Percentiles rank a stretch among this genome's conserved stretches.
These are phyloP conservation scores for Fallopia convolvulus DNA, from an alignment of 148 eudicot genomes.

Conservation along the genomic window DNA sequence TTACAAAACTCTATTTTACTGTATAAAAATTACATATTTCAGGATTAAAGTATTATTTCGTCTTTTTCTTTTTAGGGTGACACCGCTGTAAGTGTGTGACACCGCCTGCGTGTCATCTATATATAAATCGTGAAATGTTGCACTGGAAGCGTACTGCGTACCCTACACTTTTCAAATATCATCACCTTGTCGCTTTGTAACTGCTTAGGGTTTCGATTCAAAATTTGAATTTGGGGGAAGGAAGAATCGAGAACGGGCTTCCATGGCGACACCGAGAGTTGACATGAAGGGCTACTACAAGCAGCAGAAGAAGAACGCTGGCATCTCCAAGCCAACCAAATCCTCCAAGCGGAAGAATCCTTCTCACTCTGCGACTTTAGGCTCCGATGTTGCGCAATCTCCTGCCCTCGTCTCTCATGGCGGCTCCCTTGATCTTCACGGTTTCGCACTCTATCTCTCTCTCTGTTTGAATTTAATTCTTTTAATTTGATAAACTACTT, in stretches of 20 bases:
- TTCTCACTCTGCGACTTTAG: slow-evolving; percentile 11
- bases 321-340: neutral
- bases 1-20: no score
- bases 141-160: neutral
- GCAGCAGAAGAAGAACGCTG: slow-evolving; percentile 7
- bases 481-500: neutral
- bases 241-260: slow-evolving; percentile 8
- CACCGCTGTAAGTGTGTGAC: neutral
- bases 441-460: slow-evolving; percentile 1
- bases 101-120: neutral
- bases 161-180: neutral
- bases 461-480: neutral
- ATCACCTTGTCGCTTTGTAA: neutral
- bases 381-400: slow-evolving; percentile 18
- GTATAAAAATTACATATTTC: no score
- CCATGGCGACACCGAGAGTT: slow-evolving; percentile 15
- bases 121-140: neutral
- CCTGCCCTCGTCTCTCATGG: slow-evolving; percentile 17
- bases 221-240: slow-evolving; percentile 8
- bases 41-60: no score
- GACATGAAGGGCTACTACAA: slow-evolving; percentile 18
- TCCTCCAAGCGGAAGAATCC: slow-evolving; percentile 4
- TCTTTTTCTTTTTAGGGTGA: no score
- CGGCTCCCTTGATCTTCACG: slow-evolving; percentile 15
- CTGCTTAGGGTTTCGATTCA: neutral